Base-by-base conservation (phyloP, 2,329 filamentous ascomycete species). In the Akanthomyces uredinophilus region DNA sequence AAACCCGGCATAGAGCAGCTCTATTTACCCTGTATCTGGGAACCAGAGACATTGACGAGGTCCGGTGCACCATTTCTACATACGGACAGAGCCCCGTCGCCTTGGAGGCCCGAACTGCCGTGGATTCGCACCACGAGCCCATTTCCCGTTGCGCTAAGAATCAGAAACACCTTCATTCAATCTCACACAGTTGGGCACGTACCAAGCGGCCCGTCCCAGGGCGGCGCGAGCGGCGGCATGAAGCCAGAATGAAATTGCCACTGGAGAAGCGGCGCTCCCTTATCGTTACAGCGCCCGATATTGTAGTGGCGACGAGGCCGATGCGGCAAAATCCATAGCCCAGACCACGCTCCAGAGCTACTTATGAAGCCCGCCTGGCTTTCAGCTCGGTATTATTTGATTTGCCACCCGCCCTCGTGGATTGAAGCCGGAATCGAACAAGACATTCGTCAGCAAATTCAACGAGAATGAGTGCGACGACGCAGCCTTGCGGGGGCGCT, bases 171-270 rank as follows among this genome's bases (percentile, higher is more conserved):
- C 24, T 29, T 41, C 51, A 27, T 41, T 53, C 24, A 14, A 53
- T 53, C 51, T 53, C 51, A 22, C 20, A 53, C 20, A 39, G 22
- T 11, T 11, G 20, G 35, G 22, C 51, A 41, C 16, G 20, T 13
- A 41, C 35, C 51, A 53, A 41, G 51, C 51, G 51, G 51, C 32
- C 51, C 51, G 51, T 53, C 20, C 51, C 51, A 39, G 51, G 35
- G 35, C 20, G 5, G 49, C 35, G 20, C 13, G 22, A 41, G 35
- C 20, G 7, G 20, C n/a, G 35, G 32, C 20, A 11, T 10, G 37
- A 52, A 22, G 32, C 5, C 51, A 53, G 2, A 27, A 41, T 24
- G 7, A 35, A 41, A 39, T 53, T 52, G 50, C 37, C 29, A 20
- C 35, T 52, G n/a, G 32, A 35, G 35, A 53, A 13, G 3, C 22